These are phyloP conservation scores for Candida lessepsii DNA, from an alignment of 805 yeast genomes.

Conservation along the genomic window DNA sequence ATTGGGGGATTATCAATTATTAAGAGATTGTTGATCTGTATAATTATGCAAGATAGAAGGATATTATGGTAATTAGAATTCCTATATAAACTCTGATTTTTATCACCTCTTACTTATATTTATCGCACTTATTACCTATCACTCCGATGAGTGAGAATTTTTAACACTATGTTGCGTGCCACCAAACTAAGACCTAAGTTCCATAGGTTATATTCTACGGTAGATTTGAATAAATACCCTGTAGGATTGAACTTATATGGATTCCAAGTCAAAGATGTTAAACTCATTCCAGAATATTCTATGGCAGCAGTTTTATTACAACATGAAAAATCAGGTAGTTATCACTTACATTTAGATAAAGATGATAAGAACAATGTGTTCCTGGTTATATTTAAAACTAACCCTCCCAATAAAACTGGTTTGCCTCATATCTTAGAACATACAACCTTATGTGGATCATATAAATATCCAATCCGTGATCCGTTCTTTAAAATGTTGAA, in stretches of 20 bases:
- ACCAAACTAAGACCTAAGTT: neutral
- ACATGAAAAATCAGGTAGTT: constrained; percentile 70
- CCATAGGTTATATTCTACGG: neutral
- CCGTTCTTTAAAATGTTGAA: constrained; percentile 98
- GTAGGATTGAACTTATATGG: constrained; percentile 65
- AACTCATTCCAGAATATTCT: constrained; percentile 78
- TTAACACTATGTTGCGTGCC: neutral
- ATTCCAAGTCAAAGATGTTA: constrained; percentile 59
- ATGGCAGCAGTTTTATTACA: constrained; percentile 71
- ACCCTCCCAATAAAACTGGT: constrained; percentile 93
- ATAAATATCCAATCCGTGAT: constrained; percentile 88
- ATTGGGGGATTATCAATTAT: no score
- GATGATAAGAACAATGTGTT: constrained; percentile 86
- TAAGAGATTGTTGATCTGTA: no score
- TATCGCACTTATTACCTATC: no score
- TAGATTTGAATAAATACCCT: constrained; percentile 46
- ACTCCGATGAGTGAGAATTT: no score
- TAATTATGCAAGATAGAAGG: no score
- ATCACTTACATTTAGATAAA: constrained; percentile 80
- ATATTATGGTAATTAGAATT: no score
- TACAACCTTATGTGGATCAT: constrained; percentile 92
- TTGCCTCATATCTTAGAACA: constrained; percentile 96
- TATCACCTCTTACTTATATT: no score
- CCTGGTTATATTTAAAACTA: constrained; percentile 85
- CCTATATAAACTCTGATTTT: no score